These are phyloP conservation scores for Wallacemonas sp. DNA, from an alignment of 208 protist genomes.

Conservation along the genomic window DNA sequence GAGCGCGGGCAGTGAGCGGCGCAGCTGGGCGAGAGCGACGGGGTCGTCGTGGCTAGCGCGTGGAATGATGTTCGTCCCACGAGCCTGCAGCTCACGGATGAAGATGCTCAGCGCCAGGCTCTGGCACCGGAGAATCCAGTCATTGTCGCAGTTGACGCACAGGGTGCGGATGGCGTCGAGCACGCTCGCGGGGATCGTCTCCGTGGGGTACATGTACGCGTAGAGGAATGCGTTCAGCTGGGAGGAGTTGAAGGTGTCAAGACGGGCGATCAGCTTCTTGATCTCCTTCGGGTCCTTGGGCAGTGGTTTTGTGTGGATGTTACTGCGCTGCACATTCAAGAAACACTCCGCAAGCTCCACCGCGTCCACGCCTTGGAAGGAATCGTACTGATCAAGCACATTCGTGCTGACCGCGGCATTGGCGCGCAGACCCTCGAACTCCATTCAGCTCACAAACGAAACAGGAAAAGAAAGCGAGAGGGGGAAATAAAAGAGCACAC, in stretches of 20 bases:
- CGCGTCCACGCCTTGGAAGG: constrained; percentile 17
- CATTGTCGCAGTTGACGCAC: constrained; percentile 52
- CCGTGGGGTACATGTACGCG: constrained; percentile 69
- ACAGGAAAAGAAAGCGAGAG: constrained; percentile 17
- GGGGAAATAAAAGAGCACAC: constrained; percentile 17
- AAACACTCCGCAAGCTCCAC: constrained; percentile 64
- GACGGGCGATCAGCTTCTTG: constrained; percentile 58
- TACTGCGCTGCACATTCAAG: constrained; percentile 56
- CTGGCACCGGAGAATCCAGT: constrained; percentile 76
- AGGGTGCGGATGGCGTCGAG: constrained; percentile 59
- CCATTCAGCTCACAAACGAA: background rate
- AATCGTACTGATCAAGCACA: constrained; percentile 26
- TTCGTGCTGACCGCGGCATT: constrained; percentile 53
- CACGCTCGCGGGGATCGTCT: constrained; percentile 51
- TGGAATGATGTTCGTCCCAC: constrained; percentile 43
- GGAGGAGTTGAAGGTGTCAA: constrained; percentile 64
- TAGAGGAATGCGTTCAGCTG: constrained; percentile 75
- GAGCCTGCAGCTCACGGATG: constrained; percentile 58
- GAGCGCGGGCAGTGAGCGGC: constrained; percentile 52
- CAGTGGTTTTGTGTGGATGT: constrained; percentile 65
- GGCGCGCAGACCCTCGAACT: constrained; percentile 29
- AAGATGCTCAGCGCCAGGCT: constrained; percentile 67
- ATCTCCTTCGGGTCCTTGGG: constrained; percentile 52
- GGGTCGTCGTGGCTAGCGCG: constrained; percentile 66
- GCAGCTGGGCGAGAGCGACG: constrained; percentile 56